A percentile compares a stretch with the other conserved stretches of the same genome.
Evolutionary conservation across 495 filamentous ascomycete genomes (phyloP).

Genomic region (Penicillium parvum): DNA sequence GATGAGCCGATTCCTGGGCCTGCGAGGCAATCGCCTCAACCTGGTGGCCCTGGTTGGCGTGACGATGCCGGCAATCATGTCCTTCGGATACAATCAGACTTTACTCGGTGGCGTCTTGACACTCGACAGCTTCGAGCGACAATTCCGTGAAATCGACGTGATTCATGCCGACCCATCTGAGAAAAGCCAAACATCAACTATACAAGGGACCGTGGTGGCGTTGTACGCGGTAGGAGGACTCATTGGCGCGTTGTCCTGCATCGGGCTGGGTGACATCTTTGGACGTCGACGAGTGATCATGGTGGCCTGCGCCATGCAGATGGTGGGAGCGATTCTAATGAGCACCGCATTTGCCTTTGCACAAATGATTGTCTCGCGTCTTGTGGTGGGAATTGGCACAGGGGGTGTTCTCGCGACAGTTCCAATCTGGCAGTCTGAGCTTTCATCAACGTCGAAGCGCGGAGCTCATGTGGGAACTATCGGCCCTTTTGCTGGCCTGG

Average conservation of each 20-base stretch:
- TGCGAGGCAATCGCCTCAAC: conserved; percentile 22
- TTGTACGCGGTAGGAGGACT: conserved; percentile 22
- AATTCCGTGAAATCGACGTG: conserved; percentile 43
- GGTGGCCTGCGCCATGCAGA: conserved; percentile 11
- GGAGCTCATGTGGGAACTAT: conserved; percentile 31
- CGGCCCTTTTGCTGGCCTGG: conserved; percentile 47
- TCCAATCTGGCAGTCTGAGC: conserved; percentile 48
- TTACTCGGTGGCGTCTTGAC: conserved; percentile 30
- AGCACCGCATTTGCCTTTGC: conserved; percentile 25
- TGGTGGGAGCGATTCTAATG: conserved; percentile 35
- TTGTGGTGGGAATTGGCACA: conserved; percentile 53
- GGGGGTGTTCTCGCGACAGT: conserved; percentile 40
- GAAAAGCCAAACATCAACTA: conserved; percentile 18
- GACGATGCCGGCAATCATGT: conserved; percentile 33
- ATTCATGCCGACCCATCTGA: conserved; percentile 13
- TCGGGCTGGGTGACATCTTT: conserved; percentile 18
- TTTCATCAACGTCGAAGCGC: conserved; percentile 31
- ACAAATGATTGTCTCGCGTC: conserved; percentile 19
- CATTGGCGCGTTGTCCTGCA: conserved; percentile 19
- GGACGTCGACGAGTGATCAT: conserved; percentile 21
- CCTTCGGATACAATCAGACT: conserved; percentile 44
- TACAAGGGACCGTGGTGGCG: conserved; percentile 22
- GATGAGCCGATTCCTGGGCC: conserved; percentile 15
- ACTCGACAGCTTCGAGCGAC: conserved; percentile 26
- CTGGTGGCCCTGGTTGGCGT: conserved; percentile 15